A percentile compares a stretch with the other conserved stretches of the same genome.
phyloP scores from a whole-genome alignment of 2,329 filamentous ascomycete genomes.

The Dendrostoma leiphaemia region DNA sequence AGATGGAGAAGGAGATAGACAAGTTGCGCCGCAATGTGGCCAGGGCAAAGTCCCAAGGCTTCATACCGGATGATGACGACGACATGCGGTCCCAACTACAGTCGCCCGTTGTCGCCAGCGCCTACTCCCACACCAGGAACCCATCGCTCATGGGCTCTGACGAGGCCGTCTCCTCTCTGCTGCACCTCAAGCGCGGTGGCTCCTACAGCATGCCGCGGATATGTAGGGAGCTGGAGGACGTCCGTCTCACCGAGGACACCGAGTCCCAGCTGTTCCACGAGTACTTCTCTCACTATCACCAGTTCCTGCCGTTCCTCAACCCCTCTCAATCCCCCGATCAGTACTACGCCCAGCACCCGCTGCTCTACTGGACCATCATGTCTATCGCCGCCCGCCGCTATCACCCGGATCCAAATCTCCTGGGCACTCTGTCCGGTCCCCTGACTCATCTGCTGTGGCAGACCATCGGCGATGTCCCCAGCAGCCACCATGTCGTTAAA shows the following conservation, averaged over 20 bases:
- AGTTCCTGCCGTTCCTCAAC: conserved; percentile 74
- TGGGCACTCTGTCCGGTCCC: conserved; percentile 66
- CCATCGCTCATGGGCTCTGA: conserved; percentile 66
- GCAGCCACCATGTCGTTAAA: conserved; percentile 78
- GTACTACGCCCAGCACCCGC: conserved; percentile 73
- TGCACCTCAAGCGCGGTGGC: conserved; percentile 65
- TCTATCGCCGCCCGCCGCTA: conserved; percentile 74
- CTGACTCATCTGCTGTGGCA: conserved; percentile 73
- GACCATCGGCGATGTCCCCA: conserved; percentile 74
- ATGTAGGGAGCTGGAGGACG: conserved; percentile 60
- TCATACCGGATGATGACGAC: conserved; percentile 53
- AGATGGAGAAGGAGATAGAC: conserved; percentile 83
- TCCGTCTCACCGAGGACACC: conserved; percentile 62
- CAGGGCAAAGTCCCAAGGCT: conserved; percentile 59
- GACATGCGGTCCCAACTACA: conserved; percentile 53
- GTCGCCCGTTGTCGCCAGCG: conserved; percentile 57
- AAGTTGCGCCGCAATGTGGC: conserved; percentile 60
- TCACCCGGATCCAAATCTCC: conserved; percentile 58
- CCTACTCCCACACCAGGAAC: conserved; percentile 59
- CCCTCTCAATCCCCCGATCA: conserved; percentile 64
- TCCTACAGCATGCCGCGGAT: conserved; percentile 59
- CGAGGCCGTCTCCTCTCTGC: conserved; percentile 64
- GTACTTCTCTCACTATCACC: conserved; percentile 71
- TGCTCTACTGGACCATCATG: conserved; percentile 84
- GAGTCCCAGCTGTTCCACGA: conserved; percentile 64